phyloP scores from a whole-genome alignment of 192 early-diverging fungal species.

The Dissophora globulifera region DNA sequence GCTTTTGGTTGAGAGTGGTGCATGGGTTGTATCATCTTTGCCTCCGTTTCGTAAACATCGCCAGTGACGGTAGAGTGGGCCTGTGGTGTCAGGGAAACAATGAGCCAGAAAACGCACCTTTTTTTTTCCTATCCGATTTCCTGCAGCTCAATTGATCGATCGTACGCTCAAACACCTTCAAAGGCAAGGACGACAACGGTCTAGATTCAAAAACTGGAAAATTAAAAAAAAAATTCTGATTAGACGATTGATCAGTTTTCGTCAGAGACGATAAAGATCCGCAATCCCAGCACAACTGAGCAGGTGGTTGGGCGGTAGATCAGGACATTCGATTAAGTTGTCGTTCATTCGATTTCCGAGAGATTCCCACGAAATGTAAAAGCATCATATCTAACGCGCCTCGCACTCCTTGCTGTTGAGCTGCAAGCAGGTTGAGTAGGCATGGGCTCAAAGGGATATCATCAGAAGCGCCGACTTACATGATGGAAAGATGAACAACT shows the following conservation, averaged over 20 bases:
- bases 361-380: constrained; percentile 57
- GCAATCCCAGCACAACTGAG: too few species aligned
- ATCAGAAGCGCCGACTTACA: constrained; percentile 1
- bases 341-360: constrained; percentile 57
- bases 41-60: constrained; percentile 6
- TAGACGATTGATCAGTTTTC: too few species aligned
- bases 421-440: background rate
- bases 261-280: too few species aligned
- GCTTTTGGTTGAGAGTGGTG: constrained; percentile 59
- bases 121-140: background rate
- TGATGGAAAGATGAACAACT: background rate
- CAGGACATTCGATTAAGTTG: constrained; percentile 55
- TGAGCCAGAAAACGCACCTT: constrained; percentile 47
- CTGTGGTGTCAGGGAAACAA: too few species aligned
- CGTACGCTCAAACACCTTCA: too few species aligned
- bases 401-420: background rate
- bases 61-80: too few species aligned
- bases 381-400: constrained; percentile 44
- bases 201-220: too few species aligned
- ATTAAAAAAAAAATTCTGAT: too few species aligned
- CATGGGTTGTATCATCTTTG: constrained; percentile 57
- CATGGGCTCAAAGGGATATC: too few species aligned
- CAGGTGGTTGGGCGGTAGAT: constrained; percentile 21
- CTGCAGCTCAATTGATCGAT: too few species aligned
- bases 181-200: too few species aligned